Percentiles rank a stretch among this genome's conserved stretches.
These are phyloP conservation scores for Stephanodiscus triporus DNA, from an alignment of 108 stramenopile species.

Conservation along the genomic window DNA sequence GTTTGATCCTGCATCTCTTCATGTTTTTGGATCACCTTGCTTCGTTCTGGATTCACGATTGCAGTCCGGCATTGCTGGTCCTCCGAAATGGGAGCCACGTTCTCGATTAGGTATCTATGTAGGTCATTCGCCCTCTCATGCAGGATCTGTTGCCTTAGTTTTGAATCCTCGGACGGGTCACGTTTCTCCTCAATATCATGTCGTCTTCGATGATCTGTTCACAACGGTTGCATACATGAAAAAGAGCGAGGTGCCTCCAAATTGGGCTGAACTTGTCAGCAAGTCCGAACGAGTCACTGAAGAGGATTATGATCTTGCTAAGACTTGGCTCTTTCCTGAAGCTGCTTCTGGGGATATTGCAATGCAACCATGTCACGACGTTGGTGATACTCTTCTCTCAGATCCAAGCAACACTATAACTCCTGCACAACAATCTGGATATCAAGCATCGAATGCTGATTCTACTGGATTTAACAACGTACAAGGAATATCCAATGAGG, in stretches of 20 bases:
- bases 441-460: too few relatives aligned
- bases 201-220: conserved; percentile 31
- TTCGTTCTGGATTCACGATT: conserved; percentile 23
- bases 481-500: too few relatives aligned
- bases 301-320: conserved; percentile 6
- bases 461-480: too few relatives aligned
- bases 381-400: too few relatives aligned
- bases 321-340: too few relatives aligned
- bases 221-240: conserved; percentile 25
- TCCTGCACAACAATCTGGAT: too few relatives aligned
- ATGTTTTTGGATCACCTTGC: conserved; percentile 14
- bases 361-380: too few relatives aligned
- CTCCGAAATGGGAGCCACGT: conserved; percentile 41
- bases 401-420: too few relatives aligned
- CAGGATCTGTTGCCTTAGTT: conserved; percentile 23
- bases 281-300: conserved; percentile 45
- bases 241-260: not conserved
- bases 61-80: not conserved
- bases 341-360: too few relatives aligned
- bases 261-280: not conserved
- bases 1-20: conserved; percentile 10
- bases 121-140: conserved; percentile 32
- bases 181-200: conserved; percentile 39
- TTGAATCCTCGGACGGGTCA: conserved; percentile 39
- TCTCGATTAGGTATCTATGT: conserved; percentile 30